phyloP scores from a whole-genome alignment of 2,329 filamentous ascomycete species.

The Diaporthe citriasiana region DNA sequence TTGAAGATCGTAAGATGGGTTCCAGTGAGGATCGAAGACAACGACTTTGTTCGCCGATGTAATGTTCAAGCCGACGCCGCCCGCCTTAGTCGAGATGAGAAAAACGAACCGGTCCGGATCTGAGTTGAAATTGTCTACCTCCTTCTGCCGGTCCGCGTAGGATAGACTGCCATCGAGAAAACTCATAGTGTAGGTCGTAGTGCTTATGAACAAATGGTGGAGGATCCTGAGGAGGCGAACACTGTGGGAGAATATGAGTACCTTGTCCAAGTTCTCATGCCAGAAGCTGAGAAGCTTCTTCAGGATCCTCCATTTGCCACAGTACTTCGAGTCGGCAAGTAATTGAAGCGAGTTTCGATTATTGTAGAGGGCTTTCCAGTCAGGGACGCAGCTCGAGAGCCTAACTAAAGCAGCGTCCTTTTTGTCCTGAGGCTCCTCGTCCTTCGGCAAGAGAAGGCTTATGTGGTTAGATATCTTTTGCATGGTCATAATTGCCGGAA shows the following conservation, averaged over 20 bases:
- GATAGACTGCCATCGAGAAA: conserved; percentile 89
- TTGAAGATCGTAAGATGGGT: conserved; percentile 93
- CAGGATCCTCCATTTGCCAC: conserved; percentile 96
- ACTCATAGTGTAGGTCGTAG: conserved; percentile 90
- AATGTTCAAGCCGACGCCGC: conserved; percentile 95
- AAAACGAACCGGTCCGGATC: conserved; percentile 93
- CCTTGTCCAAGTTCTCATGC: conserved; percentile 92
- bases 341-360: conserved; percentile 84
- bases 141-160: conserved; percentile 85
- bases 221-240: conserved; percentile 88
- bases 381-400: conserved; percentile 81
- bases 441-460: conserved; percentile 82
- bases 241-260: conserved; percentile 94
- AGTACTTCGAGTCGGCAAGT: conserved; percentile 89
- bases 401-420: conserved; percentile 82
- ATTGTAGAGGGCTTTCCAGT: conserved; percentile 81
- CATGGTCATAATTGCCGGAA: conserved; percentile 84
- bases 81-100: conserved; percentile 92
- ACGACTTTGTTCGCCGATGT: conserved; percentile 98
- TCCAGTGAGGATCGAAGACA: conserved; percentile 98
- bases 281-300: conserved; percentile 90
- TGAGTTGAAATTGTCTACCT: conserved; percentile 92
- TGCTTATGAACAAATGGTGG: conserved; percentile 83
- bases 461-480: conserved; percentile 95
- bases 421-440: conserved; percentile 74